Evolutionary conservation across 768 basidiomycete genomes (phyloP).

Genomic region (Phaeotremella fagi): DNA sequence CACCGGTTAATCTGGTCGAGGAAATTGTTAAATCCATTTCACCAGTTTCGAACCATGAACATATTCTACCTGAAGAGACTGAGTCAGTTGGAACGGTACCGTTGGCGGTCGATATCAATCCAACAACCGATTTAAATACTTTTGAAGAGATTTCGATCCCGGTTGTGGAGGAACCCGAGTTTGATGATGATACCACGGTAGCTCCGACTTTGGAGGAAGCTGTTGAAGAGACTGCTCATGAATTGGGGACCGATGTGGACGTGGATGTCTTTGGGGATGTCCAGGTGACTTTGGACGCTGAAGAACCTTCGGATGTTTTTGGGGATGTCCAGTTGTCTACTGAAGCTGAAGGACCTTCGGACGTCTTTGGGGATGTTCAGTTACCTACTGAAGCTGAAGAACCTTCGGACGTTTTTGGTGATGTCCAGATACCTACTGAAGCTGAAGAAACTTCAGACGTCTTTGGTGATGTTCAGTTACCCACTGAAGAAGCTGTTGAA

Average conservation of each 20-base stretch:
- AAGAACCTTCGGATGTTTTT: conserved; percentile 15
- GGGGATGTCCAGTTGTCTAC: conserved; percentile 37
- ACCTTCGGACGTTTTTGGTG: conserved; percentile 28
- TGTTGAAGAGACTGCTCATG: background rate
- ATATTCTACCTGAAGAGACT: too few species aligned
- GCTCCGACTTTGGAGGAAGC: background rate
- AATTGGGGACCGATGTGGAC: conserved; percentile 3
- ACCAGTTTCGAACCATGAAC: too few species aligned
- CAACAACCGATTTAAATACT: background rate
- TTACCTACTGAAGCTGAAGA: conserved; percentile 3
- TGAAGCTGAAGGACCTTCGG: conserved; percentile 25
- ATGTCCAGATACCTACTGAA: conserved; percentile 34
- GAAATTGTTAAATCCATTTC: background rate
- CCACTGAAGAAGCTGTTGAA: conserved; percentile 5
- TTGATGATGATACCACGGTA: background rate
- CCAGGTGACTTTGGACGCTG: conserved; percentile 8
- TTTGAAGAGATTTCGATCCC: background rate
- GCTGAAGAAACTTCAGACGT: conserved; percentile 26
- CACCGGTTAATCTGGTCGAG: background rate
- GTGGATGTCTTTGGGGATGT: conserved; percentile 9
- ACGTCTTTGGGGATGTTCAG: too few species aligned
- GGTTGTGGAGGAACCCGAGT: background rate
- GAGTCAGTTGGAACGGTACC: background rate
- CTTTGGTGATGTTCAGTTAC: too few species aligned
- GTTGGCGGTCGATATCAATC: background rate